phyloP scores from a whole-genome alignment of 176 grass and related monocot genomes.

The Avena sativa region DNA sequence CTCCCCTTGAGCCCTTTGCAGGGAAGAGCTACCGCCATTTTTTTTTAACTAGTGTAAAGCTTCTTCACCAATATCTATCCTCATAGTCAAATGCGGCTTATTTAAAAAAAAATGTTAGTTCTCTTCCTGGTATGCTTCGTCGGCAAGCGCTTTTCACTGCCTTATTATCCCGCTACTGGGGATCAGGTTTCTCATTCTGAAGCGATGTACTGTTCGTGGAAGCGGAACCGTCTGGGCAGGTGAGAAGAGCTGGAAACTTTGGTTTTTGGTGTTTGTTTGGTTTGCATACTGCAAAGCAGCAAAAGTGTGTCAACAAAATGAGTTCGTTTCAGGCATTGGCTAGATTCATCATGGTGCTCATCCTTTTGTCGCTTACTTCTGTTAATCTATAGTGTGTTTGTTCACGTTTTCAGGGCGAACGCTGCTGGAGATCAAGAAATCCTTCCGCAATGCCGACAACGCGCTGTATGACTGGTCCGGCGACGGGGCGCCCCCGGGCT shows the following conservation, averaged over 20 bases:
- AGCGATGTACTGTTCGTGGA: not conserved
- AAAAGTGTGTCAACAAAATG: not conserved
- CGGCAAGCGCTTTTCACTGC: not conserved
- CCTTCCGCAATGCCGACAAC: conserved; percentile 88
- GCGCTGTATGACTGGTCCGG: conserved; percentile 82
- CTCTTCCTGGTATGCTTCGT: not conserved
- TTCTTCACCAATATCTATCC: not conserved
- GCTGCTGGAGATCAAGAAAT: conserved; percentile 92
- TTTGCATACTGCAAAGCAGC: not conserved
- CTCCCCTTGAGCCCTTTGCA: too few species aligned
- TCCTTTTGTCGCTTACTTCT: not conserved
- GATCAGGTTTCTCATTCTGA: not conserved
- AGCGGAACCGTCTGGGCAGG: not conserved
- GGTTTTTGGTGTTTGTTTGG: not conserved
- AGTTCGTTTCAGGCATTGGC: not conserved
- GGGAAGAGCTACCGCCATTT: not conserved
- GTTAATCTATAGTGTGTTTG: not conserved
- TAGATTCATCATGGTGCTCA: not conserved
- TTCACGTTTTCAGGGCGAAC: conserved; percentile 58
- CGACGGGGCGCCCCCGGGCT: conserved; percentile 40
- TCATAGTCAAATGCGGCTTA: not conserved
- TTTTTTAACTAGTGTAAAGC: too few species aligned
- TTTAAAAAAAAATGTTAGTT: not conserved
- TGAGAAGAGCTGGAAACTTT: not conserved
- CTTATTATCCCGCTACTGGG: not conserved